Base-by-base conservation (phyloP, 805 yeast genomes). In the Starmerella sirachaensis region DNA sequence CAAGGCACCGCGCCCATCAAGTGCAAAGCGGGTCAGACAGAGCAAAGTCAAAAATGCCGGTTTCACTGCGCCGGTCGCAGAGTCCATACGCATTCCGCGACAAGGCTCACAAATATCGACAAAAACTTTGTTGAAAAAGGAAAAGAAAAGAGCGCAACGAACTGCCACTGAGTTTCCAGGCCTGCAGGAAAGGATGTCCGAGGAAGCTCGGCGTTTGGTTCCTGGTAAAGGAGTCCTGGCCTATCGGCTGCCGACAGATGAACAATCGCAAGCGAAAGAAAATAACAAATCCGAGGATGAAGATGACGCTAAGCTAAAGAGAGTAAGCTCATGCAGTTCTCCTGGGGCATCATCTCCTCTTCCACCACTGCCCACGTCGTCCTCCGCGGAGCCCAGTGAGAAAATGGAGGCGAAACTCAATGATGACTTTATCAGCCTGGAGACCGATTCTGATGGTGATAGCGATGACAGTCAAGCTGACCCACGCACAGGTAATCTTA, bases 111-210 rank as follows among this genome's bases (percentile, higher is more conserved):
- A 18, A 7, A 5, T 12, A 8, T 16, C 12, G 20, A 26, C 7
- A 6, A 26, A 27, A 18, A 32, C 21, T n/a, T 19, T n/a, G 16
- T 13, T 25, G 21, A 34, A 32, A 14, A 31, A 36, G 6, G 35
- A 35, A 16, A 25, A 32, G 16, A 12, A 19, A 10, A 32, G 32
- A 9, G 12, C 22, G 35, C 17, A 4, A 4, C 13, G 28, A 5
- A 31, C 26, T n/a, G 19, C 26, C 6, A 23, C 20, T 7, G 38
- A 38, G 29, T 33, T 30, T 14, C 46, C 46, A 18, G 41, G 46
- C 5, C 33, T 40, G 13, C 10, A 17, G 5, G 21, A 31, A 2
- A 2, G 8, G 3, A 20, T 28, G 7, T 24, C 12, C 18, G 38
- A 21, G 5, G 21, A 31, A 29, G 28, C 39, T 5, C 28, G 29